A percentile compares a stretch with the other conserved stretches of the same genome.
phyloP scores from a whole-genome alignment of 2,329 filamentous ascomycete species.

The Zelopaecilomyces penicillatus region DNA sequence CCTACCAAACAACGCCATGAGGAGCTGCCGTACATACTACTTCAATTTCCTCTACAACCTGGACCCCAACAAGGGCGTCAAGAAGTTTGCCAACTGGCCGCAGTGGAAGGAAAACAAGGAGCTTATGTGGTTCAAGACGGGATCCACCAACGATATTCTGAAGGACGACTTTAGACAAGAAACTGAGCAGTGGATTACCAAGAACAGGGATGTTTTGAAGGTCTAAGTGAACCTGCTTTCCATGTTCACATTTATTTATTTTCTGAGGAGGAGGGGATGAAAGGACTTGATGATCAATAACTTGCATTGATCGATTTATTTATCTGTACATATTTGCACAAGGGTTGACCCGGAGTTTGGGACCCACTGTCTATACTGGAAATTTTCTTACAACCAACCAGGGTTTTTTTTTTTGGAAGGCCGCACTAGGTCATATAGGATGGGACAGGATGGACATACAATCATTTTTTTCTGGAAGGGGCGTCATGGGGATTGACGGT shows the following conservation, averaged over 20 bases:
- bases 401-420: too few relatives aligned
- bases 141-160: constrained; percentile 21
- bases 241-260: constrained; percentile 3
- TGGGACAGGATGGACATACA: too few relatives aligned
- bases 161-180: constrained; percentile 30
- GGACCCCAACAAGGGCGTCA: constrained; percentile 55
- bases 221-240: constrained; percentile 11
- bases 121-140: constrained; percentile 39
- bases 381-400: too few relatives aligned
- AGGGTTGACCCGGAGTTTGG: too few relatives aligned
- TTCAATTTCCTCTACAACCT: constrained; percentile 61
- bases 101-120: constrained; percentile 34
- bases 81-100: constrained; percentile 32
- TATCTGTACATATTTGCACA: too few relatives aligned
- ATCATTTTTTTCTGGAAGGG: too few relatives aligned
- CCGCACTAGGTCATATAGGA: too few relatives aligned
- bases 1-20: constrained; percentile 52
- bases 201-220: constrained; percentile 16
- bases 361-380: too few relatives aligned
- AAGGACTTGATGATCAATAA: too few relatives aligned
- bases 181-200: constrained; percentile 18
- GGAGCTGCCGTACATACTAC: constrained; percentile 59
- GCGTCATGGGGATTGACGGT: too few relatives aligned
- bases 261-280: neutral
- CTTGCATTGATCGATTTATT: too few relatives aligned